Conservation (phyloP, 139 green algal species). For the Coccomyxa sp. region DNA sequence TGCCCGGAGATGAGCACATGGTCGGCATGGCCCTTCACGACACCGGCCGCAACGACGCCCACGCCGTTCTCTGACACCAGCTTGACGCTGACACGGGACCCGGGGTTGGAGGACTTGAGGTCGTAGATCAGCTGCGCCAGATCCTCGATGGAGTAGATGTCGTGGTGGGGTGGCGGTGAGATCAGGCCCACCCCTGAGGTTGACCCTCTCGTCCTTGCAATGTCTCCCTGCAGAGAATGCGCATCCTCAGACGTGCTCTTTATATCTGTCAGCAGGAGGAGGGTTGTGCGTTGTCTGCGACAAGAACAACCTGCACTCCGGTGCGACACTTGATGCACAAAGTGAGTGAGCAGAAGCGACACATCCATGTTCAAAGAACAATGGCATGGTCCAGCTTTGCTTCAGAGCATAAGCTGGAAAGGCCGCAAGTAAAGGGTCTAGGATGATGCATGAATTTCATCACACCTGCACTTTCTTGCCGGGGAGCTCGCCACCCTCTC, state of each 20-base stretch:
- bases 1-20: constrained; percentile 96
- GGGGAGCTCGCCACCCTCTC: constrained; percentile 96
- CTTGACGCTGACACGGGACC: constrained; percentile 95
- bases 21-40: constrained; percentile 98
- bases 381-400: no score
- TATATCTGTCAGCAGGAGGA: no score
- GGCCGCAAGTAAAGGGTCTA: no score
- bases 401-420: no score
- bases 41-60: constrained; percentile 91
- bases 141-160: constrained; percentile 99
- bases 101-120: constrained; percentile 42
- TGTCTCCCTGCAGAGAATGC: constrained; percentile 86
- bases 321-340: no score
- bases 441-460: not conserved
- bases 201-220: constrained; percentile 84
- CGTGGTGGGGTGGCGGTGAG: constrained; percentile 96
- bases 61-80: constrained; percentile 97
- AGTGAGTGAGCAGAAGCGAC: no score
- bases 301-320: no score
- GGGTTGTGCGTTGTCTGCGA: no score
- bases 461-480: constrained; percentile 79
- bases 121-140: constrained; percentile 99
- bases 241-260: no score
- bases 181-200: constrained; percentile 99
- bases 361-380: no score